Evolutionary conservation across 352 stramenopile genomes (phyloP).

Genomic region (Bremia lactucae): DNA sequence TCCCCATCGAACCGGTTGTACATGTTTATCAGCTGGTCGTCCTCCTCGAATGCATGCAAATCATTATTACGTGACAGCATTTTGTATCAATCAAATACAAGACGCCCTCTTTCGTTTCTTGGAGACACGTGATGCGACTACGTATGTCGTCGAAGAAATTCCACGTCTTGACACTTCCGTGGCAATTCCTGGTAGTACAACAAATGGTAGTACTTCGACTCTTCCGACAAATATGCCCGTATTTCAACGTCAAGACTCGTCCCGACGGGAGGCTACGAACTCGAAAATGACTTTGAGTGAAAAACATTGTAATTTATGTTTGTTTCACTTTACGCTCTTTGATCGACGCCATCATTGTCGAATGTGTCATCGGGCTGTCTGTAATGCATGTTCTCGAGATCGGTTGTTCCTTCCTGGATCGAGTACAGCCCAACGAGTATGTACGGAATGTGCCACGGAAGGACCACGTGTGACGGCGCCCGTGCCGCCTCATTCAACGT

Average conservation of each 20-base stretch:
- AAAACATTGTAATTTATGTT: slow-evolving; percentile 84
- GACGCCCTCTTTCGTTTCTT: slow-evolving; percentile 79
- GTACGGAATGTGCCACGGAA: slow-evolving; percentile 78
- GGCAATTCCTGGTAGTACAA: slow-evolving; percentile 30
- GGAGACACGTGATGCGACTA: slow-evolving; percentile 62
- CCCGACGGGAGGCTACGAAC: slow-evolving; percentile 41
- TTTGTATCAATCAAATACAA: slow-evolving; percentile 84
- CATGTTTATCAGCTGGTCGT: slow-evolving; percentile 63
- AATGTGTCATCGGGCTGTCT: slow-evolving; percentile 83
- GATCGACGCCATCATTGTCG: slow-evolving; percentile 83
- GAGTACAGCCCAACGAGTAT: slow-evolving; percentile 83
- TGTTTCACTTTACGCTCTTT: slow-evolving; percentile 87
- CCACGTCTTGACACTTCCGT: slow-evolving; percentile 50
- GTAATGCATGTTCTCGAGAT: slow-evolving; percentile 80
- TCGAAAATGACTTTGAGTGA: slow-evolving; percentile 62
- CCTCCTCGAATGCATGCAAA: slow-evolving; percentile 62
- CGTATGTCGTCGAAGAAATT: slow-evolving; percentile 65
- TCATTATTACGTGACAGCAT: slow-evolving; percentile 84
- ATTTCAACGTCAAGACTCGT: slow-evolving; percentile 46
- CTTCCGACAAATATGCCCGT: too few relatives aligned
- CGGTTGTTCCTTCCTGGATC: slow-evolving; percentile 73
- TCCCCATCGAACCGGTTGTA: slow-evolving; percentile 73
- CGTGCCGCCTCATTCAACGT: slow-evolving; percentile 11
- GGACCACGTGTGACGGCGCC: slow-evolving; percentile 43
- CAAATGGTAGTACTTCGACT: slow-evolving; percentile 6